Percentiles rank a stretch among this genome's conserved stretches.
Conservation (phyloP, 768 basidiomycete genomes). For the Suillus alpinus region DNA sequence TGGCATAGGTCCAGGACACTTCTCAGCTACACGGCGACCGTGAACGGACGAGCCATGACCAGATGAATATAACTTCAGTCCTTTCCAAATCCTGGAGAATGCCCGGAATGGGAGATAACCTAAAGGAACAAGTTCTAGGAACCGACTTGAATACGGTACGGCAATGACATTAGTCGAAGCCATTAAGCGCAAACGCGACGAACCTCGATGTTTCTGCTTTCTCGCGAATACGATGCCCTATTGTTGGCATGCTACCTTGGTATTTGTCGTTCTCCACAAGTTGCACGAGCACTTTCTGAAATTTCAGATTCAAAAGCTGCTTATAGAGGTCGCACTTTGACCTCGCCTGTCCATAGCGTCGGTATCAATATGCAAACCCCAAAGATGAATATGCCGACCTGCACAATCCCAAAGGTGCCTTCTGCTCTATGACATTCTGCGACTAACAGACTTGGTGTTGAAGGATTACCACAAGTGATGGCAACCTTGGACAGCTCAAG, state of each 20-base stretch:
- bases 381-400: constrained; percentile 44
- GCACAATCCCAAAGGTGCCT: constrained; percentile 78
- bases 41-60: constrained; percentile 11
- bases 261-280: constrained; percentile 77
- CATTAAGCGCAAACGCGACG: not conserved
- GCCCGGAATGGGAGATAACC: constrained; percentile 36
- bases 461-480: constrained; percentile 80
- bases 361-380: constrained; percentile 5
- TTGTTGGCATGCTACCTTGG: constrained; percentile 58
- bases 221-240: constrained; percentile 62
- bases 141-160: constrained; percentile 18
- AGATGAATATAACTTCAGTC: constrained; percentile 43
- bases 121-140: constrained; percentile 24
- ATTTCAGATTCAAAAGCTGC: constrained; percentile 68
- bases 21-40: not conserved
- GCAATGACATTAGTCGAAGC: not conserved
- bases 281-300: constrained; percentile 61
- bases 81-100: constrained; percentile 56
- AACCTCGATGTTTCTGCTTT: constrained; percentile 47
- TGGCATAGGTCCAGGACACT: constrained; percentile 4
- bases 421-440: constrained; percentile 74
- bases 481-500: constrained; percentile 77
- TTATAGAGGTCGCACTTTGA: constrained; percentile 85
- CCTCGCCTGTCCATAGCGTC: constrained; percentile 51
- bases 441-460: constrained; percentile 80